phyloP scores from a whole-genome alignment of 164 flowering plant genomes.

The Liriodendron chinense region DNA sequence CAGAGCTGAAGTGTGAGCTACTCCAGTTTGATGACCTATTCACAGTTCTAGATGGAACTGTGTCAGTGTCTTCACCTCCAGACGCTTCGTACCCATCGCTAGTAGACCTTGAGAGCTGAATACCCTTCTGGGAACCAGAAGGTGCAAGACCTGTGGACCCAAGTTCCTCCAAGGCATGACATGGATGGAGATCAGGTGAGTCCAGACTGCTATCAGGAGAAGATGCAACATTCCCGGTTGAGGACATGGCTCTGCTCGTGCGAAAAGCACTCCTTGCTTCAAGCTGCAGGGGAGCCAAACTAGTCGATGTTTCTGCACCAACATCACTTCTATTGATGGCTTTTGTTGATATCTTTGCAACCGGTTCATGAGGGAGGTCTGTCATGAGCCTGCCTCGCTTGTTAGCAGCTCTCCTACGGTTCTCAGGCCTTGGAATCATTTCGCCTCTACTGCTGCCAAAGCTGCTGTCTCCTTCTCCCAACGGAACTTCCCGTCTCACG shows the following conservation, averaged over 20 bases:
- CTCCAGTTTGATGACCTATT: conserved; percentile 68
- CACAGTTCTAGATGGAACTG: conserved; percentile 53
- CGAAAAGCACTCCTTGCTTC: conserved; percentile 83
- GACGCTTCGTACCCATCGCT: conserved; percentile 97
- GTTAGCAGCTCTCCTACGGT: conserved; percentile 37
- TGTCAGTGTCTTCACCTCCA: conserved; percentile 96
- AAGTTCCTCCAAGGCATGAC: conserved; percentile 61
- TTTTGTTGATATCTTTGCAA: conserved; percentile 35
- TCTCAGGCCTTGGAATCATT: conserved; percentile 53
- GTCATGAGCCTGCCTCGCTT: conserved; percentile 71
- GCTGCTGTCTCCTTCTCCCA: conserved; percentile 61
- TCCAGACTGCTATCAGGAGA: conserved; percentile 93
- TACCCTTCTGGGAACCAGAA: conserved; percentile 32
- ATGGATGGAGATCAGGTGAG: conserved; percentile 83
- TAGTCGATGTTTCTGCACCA: conserved; percentile 36
- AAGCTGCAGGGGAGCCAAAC: conserved; percentile 76
- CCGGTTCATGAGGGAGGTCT: conserved; percentile 48
- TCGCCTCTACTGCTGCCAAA: conserved; percentile 70
- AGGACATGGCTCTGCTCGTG: conserved; percentile 64
- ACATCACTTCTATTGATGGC: conserved; percentile 27
- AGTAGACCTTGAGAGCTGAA: conserved; percentile 73
- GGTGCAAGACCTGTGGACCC: conserved; percentile 39
- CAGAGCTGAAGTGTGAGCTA: conserved; percentile 42
- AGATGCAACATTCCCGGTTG: conserved; percentile 49
- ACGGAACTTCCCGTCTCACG: conserved; percentile 38